Conservation (phyloP, 2,329 filamentous ascomycete genomes). For the Alternaria tenuissima region DNA sequence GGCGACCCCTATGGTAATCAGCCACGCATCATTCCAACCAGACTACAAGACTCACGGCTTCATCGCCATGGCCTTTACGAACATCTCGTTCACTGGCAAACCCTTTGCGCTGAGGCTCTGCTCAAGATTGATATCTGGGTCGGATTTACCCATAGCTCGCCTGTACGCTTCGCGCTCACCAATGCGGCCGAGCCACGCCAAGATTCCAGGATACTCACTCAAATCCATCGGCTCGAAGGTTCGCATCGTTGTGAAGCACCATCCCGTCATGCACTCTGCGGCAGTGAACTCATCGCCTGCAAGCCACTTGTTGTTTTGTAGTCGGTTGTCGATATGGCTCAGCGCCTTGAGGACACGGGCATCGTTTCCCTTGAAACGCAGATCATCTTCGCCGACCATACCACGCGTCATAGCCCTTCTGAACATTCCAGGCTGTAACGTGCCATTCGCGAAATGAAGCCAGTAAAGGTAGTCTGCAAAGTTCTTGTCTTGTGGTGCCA, state of each 20-base stretch:
- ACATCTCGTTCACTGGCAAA: constrained; percentile 27
- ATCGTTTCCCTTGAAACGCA: constrained; percentile 48
- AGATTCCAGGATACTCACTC: constrained; percentile 41
- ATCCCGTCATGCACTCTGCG: constrained; percentile 72
- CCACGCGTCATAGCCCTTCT: constrained; percentile 38
- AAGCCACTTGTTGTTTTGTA: constrained; percentile 62
- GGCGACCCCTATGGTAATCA: constrained; percentile 10
- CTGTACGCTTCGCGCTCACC: constrained; percentile 41
- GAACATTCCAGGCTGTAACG: constrained; percentile 51
- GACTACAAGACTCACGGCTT: constrained; percentile 29
- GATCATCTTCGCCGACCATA: constrained; percentile 40
- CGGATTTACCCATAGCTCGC: constrained; percentile 65
- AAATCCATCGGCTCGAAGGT: constrained; percentile 57
- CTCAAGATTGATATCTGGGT: constrained; percentile 55
- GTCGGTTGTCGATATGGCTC: constrained; percentile 58
- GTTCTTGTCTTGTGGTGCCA: constrained; percentile 56
- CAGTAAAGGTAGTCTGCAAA: constrained; percentile 72
- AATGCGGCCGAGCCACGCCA: constrained; percentile 41
- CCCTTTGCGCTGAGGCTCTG: constrained; percentile 39
- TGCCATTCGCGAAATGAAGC: constrained; percentile 64
- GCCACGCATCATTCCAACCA: constrained; percentile 2
- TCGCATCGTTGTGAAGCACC: constrained; percentile 68
- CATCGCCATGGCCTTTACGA: constrained; percentile 32
- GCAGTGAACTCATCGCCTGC: constrained; percentile 69
- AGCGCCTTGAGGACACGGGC: constrained; percentile 53